Percentiles rank a stretch among this genome's conserved stretches.
phyloP scores from a whole-genome alignment of 192 early-diverging fungal genomes.

The Obelidium mucronatum region DNA sequence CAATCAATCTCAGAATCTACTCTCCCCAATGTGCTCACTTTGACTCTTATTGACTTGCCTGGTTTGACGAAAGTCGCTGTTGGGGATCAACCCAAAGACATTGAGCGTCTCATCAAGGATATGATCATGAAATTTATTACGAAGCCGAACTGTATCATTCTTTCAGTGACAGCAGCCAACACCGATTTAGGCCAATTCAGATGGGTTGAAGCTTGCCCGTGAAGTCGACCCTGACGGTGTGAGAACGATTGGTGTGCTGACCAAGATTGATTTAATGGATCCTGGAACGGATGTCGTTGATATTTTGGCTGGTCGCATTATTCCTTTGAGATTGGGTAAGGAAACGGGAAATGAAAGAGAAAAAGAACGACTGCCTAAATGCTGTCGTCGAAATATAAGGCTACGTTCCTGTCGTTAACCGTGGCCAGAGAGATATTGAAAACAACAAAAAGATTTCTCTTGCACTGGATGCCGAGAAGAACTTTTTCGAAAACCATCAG shows the following conservation, averaged over 20 bases:
- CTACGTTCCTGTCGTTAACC: slow-evolving; percentile 99
- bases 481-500: slow-evolving; percentile 94
- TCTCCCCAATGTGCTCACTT: slow-evolving; percentile 98
- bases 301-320: slow-evolving; percentile 95
- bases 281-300: slow-evolving; percentile 99
- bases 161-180: slow-evolving; percentile 98
- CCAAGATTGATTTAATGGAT: slow-evolving; percentile 99
- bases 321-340: slow-evolving; percentile 90
- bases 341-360: no score
- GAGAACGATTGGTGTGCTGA: slow-evolving; percentile 98
- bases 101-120: slow-evolving; percentile 97
- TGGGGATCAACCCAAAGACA: slow-evolving; percentile 99
- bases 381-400: no score
- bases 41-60: slow-evolving; percentile 98
- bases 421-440: slow-evolving; percentile 98
- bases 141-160: slow-evolving; percentile 97
- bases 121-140: slow-evolving; percentile 98
- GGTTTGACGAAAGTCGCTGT: slow-evolving; percentile 97
- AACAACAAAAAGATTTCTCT: slow-evolving; percentile 85
- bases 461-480: slow-evolving; percentile 88
- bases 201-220: slow-evolving; percentile 97
- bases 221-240: slow-evolving; percentile 99
- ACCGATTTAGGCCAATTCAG: slow-evolving; percentile 99
- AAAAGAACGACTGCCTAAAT: no score
- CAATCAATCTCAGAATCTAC: slow-evolving; percentile 97